Evolutionary conservation across 1,284 basidiomycete species (phyloP).

Genomic region (Singerocomus rubriflavus): DNA sequence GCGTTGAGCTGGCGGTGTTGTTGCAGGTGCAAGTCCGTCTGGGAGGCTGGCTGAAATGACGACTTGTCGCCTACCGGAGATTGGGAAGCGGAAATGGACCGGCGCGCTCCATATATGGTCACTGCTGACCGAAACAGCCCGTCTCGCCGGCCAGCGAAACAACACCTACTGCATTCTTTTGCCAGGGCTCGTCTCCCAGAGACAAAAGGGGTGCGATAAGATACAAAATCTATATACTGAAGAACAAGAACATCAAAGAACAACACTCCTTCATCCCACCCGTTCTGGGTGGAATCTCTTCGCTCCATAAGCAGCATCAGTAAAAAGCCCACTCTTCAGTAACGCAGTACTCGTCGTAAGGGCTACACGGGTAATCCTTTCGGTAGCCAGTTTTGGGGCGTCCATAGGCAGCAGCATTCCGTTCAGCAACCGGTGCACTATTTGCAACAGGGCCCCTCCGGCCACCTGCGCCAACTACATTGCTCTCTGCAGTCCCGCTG

Average conservation of each 20-base stretch:
- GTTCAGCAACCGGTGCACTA: conserved; percentile 23
- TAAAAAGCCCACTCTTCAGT: conserved; percentile 71
- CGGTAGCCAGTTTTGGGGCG: conserved; percentile 35
- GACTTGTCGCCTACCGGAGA: conserved; percentile 10
- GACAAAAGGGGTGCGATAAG: conserved; percentile 9
- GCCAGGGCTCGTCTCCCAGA: conserved; percentile 13
- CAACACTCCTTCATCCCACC: conserved; percentile 13
- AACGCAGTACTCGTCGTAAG: conserved; percentile 61
- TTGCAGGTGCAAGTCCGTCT: too few relatives aligned
- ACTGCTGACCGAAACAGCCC: conserved; percentile 1
- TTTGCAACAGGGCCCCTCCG: conserved; percentile 23
- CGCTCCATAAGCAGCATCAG: conserved; percentile 27
- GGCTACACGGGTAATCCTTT: conserved; percentile 51
- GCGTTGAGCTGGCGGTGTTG: conserved; percentile 11
- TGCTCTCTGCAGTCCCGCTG: conserved; percentile 34
- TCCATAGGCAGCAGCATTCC: conserved; percentile 32
- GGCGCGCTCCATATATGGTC: conserved; percentile 21
- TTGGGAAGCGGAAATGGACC: conserved; percentile 12
- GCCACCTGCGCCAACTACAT: conserved; percentile 33
- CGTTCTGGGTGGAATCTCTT: not conserved
- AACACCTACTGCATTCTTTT: conserved; percentile 12
- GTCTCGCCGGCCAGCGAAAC: not conserved
- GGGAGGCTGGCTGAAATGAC: conserved; percentile 14
- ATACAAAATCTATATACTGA: conserved; percentile 24
- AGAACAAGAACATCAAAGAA: conserved; percentile 5